A percentile compares a stretch with the other conserved stretches of the same genome.
Conservation (phyloP, 2,329 filamentous ascomycete species). For the Neoascochyta sp. region DNA sequence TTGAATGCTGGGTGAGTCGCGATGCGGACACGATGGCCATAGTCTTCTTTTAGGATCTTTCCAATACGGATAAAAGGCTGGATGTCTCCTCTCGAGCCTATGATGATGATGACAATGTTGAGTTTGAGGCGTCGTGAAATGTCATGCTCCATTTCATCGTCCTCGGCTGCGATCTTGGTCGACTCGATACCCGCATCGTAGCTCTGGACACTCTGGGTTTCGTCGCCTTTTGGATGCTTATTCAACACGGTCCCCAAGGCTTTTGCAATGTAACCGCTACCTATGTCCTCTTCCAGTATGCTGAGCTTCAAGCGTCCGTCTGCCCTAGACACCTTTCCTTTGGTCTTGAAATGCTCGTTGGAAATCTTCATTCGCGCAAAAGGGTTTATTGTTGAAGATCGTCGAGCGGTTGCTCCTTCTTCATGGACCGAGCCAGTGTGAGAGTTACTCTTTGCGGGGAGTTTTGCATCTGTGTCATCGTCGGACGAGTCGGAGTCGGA, state of each 20-base stretch:
- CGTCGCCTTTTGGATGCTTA: conserved; percentile 49
- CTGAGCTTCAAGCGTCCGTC: conserved; percentile 71
- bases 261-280: conserved; percentile 69
- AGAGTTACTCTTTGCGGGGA: conserved; percentile 14
- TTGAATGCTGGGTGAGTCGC: conserved; percentile 76
- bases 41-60: conserved; percentile 65
- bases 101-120: conserved; percentile 81
- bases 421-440: conserved; percentile 10
- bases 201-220: conserved; percentile 28
- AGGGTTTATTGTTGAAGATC: conserved; percentile 14
- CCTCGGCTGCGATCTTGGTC: conserved; percentile 28
- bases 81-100: conserved; percentile 74
- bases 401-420: conserved; percentile 8
- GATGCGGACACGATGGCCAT: conserved; percentile 71
- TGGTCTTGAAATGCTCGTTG: conserved; percentile 63
- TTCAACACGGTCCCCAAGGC: conserved; percentile 63
- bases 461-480: conserved; percentile 20
- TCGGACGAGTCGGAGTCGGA: conserved; percentile 19
- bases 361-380: conserved; percentile 58
- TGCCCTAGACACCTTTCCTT: conserved; percentile 60
- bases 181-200: conserved; percentile 9
- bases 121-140: conserved; percentile 48
- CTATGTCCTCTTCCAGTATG: conserved; percentile 62
- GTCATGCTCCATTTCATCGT: conserved; percentile 35
- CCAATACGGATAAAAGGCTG: conserved; percentile 77